These are phyloP conservation scores for Pythium periplocum DNA, from an alignment of 352 stramenopile genomes.

Conservation along the genomic window DNA sequence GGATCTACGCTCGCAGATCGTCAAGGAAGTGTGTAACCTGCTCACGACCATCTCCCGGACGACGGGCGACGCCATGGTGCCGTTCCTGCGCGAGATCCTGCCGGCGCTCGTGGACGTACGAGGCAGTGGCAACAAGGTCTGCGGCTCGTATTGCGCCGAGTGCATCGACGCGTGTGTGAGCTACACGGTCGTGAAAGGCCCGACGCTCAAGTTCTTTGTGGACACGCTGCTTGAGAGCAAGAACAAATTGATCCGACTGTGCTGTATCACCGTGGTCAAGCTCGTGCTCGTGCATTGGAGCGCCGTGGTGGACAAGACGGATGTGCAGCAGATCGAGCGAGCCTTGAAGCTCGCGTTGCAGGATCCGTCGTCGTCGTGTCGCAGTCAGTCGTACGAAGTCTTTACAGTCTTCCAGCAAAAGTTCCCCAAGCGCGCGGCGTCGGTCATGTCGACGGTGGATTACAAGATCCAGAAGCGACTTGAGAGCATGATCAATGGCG, in stretches of 20 bases:
- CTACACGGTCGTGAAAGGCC: constrained; percentile 67
- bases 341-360: constrained; percentile 64
- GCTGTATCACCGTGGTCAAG: constrained; percentile 62
- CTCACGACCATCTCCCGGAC: constrained; percentile 52
- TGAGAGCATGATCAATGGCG: constrained; percentile 36
- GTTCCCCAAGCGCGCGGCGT: constrained; percentile 67
- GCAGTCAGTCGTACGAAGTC: constrained; percentile 58
- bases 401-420: constrained; percentile 70
- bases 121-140: constrained; percentile 81
- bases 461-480: constrained; percentile 83
- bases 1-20: constrained; percentile 80
- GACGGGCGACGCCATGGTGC: constrained; percentile 76
- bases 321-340: constrained; percentile 80
- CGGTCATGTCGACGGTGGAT: constrained; percentile 65
- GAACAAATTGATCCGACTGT: constrained; percentile 76
- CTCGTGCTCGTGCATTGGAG: constrained; percentile 58
- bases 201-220: constrained; percentile 67
- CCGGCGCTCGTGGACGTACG: constrained; percentile 73
- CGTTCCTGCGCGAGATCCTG: constrained; percentile 68
- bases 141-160: constrained; percentile 71
- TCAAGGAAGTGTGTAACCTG: constrained; percentile 74
- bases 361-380: constrained; percentile 71
- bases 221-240: constrained; percentile 74
- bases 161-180: constrained; percentile 63
- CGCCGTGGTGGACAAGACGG: constrained; percentile 65